Evolutionary conservation across 768 basidiomycete genomes (phyloP).

Genomic region (Tubosaeta sp.): DNA sequence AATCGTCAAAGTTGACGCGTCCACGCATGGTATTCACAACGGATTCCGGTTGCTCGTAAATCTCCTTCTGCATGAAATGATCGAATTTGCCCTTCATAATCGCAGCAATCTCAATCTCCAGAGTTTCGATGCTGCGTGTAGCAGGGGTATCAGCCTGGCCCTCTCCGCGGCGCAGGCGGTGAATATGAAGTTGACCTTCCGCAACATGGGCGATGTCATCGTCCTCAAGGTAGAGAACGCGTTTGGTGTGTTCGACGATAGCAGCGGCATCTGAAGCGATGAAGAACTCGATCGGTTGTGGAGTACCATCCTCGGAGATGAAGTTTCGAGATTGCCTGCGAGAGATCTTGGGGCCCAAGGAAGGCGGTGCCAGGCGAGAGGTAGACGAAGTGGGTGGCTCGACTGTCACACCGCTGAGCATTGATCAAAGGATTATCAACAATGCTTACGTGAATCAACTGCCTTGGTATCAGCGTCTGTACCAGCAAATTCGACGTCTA

Average conservation of each 20-base stretch:
- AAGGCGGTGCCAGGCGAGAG: constrained; percentile 59
- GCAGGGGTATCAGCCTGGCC: constrained; percentile 50
- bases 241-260: constrained; percentile 97
- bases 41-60: constrained; percentile 98
- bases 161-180: constrained; percentile 91
- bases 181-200: constrained; percentile 97
- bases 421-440: background rate
- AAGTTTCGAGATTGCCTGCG: constrained; percentile 96
- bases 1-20: constrained; percentile 95
- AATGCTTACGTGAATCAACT: constrained; percentile 39
- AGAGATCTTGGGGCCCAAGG: constrained; percentile 71
- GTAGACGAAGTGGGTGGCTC: constrained; percentile 51
- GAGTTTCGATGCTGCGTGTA: constrained; percentile 94
- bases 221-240: constrained; percentile 97
- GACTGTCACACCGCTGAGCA: constrained; percentile 24
- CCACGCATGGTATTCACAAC: constrained; percentile 99
- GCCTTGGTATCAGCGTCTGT: constrained; percentile 54
- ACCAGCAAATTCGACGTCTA: constrained; percentile 92
- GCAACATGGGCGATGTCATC: constrained; percentile 98
- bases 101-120: constrained; percentile 98
- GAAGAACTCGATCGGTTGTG: constrained; percentile 99
- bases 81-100: constrained; percentile 99
- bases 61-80: constrained; percentile 99
- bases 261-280: constrained; percentile 97
- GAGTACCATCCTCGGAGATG: constrained; percentile 97